These are phyloP conservation scores for Vaccinium corymbosum DNA, from an alignment of 148 eudicot species.

Conservation along the genomic window DNA sequence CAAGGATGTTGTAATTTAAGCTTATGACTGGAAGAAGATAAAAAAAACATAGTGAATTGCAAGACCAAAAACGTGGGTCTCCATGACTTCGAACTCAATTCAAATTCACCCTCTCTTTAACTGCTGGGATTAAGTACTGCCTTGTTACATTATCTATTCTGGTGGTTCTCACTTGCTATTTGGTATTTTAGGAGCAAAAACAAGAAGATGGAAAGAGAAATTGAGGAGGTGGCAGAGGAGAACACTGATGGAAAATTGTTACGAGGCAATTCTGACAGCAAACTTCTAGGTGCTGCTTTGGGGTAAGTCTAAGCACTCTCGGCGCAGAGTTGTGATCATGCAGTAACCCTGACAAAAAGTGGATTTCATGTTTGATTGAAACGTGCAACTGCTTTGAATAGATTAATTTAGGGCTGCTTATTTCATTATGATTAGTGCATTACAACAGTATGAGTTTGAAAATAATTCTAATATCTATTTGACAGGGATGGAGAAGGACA, in stretches of 20 bases:
- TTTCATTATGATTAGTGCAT: not conserved
- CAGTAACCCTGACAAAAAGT: not conserved
- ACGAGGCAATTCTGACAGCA: constrained; percentile 54
- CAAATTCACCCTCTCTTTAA: not conserved
- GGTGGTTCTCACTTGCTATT: not conserved
- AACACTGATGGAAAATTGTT: constrained; percentile 24
- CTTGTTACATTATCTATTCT: not conserved
- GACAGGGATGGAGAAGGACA: constrained; percentile 35
- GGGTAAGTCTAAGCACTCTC: constrained; percentile 42
- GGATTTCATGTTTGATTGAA: not conserved
- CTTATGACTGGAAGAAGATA: not conserved
- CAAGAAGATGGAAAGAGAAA: constrained; percentile 24
- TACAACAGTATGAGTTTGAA: not conserved
- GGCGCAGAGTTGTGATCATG: not conserved
- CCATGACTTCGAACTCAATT: not conserved
- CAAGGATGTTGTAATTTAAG: not conserved
- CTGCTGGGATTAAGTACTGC: not conserved
- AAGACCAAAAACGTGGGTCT: not conserved
- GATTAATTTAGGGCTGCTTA: not conserved
- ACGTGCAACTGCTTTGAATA: not conserved
- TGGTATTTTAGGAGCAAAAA: constrained; percentile 40
- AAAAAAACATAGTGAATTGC: not conserved
- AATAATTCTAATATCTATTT: not conserved
- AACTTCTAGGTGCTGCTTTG: constrained; percentile 42
- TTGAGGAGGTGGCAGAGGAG: constrained; percentile 25